These are phyloP conservation scores for Ceratobasidium sp. DNA, from an alignment of 1,284 basidiomycete genomes.

Conservation along the genomic window DNA sequence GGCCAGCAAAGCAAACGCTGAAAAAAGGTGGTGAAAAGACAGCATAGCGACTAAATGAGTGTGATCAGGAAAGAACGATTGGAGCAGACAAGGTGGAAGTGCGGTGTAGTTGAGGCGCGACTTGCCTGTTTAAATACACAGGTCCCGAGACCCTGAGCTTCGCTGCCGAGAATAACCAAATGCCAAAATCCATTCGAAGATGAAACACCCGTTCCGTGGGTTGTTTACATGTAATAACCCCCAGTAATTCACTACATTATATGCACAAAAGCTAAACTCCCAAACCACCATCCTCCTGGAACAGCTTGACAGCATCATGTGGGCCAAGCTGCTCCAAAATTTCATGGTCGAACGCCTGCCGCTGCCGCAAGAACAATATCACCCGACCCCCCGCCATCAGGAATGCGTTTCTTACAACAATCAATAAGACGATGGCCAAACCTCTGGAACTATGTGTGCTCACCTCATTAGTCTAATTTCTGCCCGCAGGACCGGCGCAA, in stretches of 20 bases:
- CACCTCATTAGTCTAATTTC: constrained; percentile 28
- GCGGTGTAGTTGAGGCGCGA: neutral
- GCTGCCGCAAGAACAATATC: constrained; percentile 21
- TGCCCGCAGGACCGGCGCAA: constrained; percentile 33
- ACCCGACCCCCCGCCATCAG: constrained; percentile 25
- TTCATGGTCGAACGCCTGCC: constrained; percentile 8
- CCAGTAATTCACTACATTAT: too few species aligned
- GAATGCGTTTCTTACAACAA: neutral
- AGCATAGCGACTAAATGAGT: constrained; percentile 25
- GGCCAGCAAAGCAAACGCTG: constrained; percentile 1
- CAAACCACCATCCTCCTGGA: constrained; percentile 5
- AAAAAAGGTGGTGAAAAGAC: constrained; percentile 17
- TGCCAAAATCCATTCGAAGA: constrained; percentile 5
- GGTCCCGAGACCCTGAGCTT: constrained; percentile 12
- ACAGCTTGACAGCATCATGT: constrained; percentile 25
- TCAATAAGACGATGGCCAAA: neutral
- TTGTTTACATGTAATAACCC: neutral
- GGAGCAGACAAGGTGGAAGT: neutral
- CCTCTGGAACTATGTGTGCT: neutral
- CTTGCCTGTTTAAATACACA: neutral
- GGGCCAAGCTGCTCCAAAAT: constrained; percentile 12
- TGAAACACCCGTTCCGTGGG: neutral
- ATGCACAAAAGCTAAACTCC: neutral
- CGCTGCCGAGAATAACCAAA: constrained; percentile 35
- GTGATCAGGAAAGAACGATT: constrained; percentile 5